Evolutionary conservation across 2,329 filamentous ascomycete species (phyloP).

Genomic region (Clarireedia homoeocarpa): DNA sequence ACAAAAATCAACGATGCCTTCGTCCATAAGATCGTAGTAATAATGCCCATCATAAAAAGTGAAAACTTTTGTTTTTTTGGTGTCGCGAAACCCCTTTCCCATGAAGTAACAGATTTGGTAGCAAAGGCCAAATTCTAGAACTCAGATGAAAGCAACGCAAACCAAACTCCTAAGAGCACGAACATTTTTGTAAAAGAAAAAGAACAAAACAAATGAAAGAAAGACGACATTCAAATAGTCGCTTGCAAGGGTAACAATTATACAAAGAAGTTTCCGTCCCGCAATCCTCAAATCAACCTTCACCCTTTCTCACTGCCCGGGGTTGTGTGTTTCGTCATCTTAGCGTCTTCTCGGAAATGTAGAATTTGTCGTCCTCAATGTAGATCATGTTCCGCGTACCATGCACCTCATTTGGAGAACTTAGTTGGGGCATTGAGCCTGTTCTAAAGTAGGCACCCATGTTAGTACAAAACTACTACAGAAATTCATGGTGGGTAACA

Average conservation of each 20-base stretch:
- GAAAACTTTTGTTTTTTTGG: background rate
- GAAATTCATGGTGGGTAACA: slow-evolving; percentile 40
- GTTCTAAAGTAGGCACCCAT: slow-evolving; percentile 43
- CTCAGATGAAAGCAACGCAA: slow-evolving; percentile 9
- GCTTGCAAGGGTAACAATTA: slow-evolving; percentile 13
- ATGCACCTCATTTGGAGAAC: slow-evolving; percentile 45
- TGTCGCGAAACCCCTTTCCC: background rate
- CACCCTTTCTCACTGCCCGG: slow-evolving; percentile 28
- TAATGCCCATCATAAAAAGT: background rate
- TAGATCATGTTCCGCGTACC: slow-evolving; percentile 17
- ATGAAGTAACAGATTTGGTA: background rate
- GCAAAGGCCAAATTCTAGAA: slow-evolving; percentile 7
- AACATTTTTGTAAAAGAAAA: slow-evolving; percentile 3
- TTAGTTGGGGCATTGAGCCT: slow-evolving; percentile 70
- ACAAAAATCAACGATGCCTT: background rate
- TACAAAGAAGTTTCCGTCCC: slow-evolving; percentile 23
- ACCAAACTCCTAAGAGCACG: slow-evolving; percentile 5
- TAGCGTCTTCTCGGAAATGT: slow-evolving; percentile 23
- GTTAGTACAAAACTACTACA: slow-evolving; percentile 70
- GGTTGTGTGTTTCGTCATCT: slow-evolving; percentile 23
- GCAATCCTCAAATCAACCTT: slow-evolving; percentile 28
- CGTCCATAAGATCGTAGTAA: background rate
- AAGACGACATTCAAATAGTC: background rate
- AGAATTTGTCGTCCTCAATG: slow-evolving; percentile 19
- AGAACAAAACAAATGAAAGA: background rate